Conservation (phyloP, 2,329 filamentous ascomycete species). For the Pezicula rhizophila region DNA sequence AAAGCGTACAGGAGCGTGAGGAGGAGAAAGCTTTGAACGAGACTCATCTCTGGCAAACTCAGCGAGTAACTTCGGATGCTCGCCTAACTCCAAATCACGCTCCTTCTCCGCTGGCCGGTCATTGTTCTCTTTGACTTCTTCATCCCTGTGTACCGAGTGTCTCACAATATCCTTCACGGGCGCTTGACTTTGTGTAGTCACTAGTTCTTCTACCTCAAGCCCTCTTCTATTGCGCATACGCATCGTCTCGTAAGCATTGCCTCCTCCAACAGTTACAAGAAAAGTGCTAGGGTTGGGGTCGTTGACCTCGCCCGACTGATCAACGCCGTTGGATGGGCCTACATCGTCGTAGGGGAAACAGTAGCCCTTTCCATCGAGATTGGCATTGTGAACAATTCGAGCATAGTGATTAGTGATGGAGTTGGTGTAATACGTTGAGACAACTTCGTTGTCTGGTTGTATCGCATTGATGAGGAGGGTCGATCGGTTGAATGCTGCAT, state of each 20-base stretch:
- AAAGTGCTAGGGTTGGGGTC: constrained; percentile 29
- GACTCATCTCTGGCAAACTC: constrained; percentile 1
- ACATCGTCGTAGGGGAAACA: constrained; percentile 71
- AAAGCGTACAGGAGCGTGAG: constrained; percentile 4
- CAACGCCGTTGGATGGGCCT: constrained; percentile 42
- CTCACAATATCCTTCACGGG: not conserved
- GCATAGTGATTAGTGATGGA: constrained; percentile 60
- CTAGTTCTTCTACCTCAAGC: not conserved
- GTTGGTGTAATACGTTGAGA: constrained; percentile 46
- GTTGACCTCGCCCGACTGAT: constrained; percentile 58
- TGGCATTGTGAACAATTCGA: constrained; percentile 56
- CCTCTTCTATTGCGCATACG: not conserved
- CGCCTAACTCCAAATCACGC: constrained; percentile 9
- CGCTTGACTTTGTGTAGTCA: too few species aligned
- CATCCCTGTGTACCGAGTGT: constrained; percentile 4
- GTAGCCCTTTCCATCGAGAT: constrained; percentile 56
- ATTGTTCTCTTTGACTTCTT: constrained; percentile 4
- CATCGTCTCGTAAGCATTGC: constrained; percentile 9
- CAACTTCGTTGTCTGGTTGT: constrained; percentile 46
- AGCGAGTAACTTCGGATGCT: constrained; percentile 10
- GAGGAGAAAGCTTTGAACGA: constrained; percentile 2
- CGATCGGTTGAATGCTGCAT: constrained; percentile 69
- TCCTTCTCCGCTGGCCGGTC: not conserved
- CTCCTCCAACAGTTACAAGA: constrained; percentile 16
- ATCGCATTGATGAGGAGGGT: constrained; percentile 51